These are phyloP conservation scores for Petasospora rhodanensis DNA, from an alignment of 1,139 yeast genomes.

Conservation along the genomic window DNA sequence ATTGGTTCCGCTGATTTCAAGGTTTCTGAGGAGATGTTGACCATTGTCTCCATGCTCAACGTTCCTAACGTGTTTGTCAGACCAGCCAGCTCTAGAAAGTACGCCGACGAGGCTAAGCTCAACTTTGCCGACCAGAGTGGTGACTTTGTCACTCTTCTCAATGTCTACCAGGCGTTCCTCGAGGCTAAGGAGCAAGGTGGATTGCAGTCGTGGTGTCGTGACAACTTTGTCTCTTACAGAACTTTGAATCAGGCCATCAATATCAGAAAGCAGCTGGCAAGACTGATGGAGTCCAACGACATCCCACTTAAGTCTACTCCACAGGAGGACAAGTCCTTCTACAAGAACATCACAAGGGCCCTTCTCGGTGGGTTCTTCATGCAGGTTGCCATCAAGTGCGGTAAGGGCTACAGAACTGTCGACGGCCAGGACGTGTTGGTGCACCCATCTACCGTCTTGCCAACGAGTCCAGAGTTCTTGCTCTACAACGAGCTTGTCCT, in stretches of 20 bases:
- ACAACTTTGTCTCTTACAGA: slow-evolving; percentile 78
- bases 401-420: slow-evolving; percentile 78
- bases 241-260: slow-evolving; percentile 79
- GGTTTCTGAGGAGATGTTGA: slow-evolving; percentile 84
- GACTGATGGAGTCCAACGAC: slow-evolving; percentile 80
- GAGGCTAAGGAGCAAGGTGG: slow-evolving; percentile 62
- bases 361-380: slow-evolving; percentile 91
- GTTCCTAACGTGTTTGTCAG: slow-evolving; percentile 95
- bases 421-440: slow-evolving; percentile 94
- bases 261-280: slow-evolving; percentile 76
- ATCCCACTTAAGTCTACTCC: slow-evolving; percentile 69
- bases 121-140: slow-evolving; percentile 92
- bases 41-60: slow-evolving; percentile 85
- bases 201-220: slow-evolving; percentile 82
- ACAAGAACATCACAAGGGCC: slow-evolving; percentile 78
- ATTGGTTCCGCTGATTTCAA: slow-evolving; percentile 80
- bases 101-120: slow-evolving; percentile 89
- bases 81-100: slow-evolving; percentile 82
- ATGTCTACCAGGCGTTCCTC: slow-evolving; percentile 82
- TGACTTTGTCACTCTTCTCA: slow-evolving; percentile 86
- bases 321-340: slow-evolving; percentile 61
- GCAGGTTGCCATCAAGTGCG: slow-evolving; percentile 92
- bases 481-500: slow-evolving; percentile 92
- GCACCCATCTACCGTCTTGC: slow-evolving; percentile 89
- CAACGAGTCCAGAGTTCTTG: slow-evolving; percentile 87